Percentiles rank a stretch among this genome's conserved stretches.
Evolutionary conservation across 2,329 filamentous ascomycete genomes (phyloP).

Genomic region (Cladophialophora yegresii): DNA sequence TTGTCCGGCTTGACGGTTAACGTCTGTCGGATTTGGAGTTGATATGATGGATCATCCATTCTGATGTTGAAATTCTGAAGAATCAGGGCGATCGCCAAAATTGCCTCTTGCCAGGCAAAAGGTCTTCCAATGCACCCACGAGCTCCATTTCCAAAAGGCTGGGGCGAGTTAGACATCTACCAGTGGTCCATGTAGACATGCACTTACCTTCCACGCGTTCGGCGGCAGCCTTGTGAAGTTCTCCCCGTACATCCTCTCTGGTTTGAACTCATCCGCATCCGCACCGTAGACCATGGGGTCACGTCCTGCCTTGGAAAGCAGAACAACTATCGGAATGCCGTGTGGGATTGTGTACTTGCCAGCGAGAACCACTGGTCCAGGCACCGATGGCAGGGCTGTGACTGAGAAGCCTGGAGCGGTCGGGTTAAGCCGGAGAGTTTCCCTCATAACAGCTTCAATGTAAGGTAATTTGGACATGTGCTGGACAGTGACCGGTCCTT

Average conservation of each 20-base stretch:
- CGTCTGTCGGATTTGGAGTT: conserved; percentile 44
- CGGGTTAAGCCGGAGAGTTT: conserved; percentile 64
- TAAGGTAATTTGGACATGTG: conserved; percentile 68
- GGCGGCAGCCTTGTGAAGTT: conserved; percentile 66
- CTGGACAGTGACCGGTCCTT: conserved; percentile 51
- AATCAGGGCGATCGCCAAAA: conserved; percentile 63
- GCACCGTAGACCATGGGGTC: conserved; percentile 67
- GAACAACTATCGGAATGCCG: conserved; percentile 52
- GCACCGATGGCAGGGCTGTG: conserved; percentile 43
- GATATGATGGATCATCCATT: conserved; percentile 58
- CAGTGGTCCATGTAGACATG: background rate
- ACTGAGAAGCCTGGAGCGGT: conserved; percentile 62
- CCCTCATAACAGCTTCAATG: conserved; percentile 65
- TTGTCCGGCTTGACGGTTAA: conserved; percentile 53
- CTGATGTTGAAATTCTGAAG: conserved; percentile 72
- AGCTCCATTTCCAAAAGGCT: conserved; percentile 71
- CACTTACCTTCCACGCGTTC: conserved; percentile 60
- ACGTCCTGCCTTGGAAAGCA: conserved; percentile 59
- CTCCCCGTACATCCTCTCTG: conserved; percentile 72
- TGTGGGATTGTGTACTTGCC: conserved; percentile 61
- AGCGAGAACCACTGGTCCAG: conserved; percentile 42
- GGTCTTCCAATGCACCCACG: conserved; percentile 71
- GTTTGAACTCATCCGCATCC: conserved; percentile 66
- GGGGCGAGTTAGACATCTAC: conserved; percentile 11
- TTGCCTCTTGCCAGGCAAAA: conserved; percentile 73